These are phyloP conservation scores for Sarocladium kiliense DNA, from an alignment of 2,329 filamentous ascomycete species.

Conservation along the genomic window DNA sequence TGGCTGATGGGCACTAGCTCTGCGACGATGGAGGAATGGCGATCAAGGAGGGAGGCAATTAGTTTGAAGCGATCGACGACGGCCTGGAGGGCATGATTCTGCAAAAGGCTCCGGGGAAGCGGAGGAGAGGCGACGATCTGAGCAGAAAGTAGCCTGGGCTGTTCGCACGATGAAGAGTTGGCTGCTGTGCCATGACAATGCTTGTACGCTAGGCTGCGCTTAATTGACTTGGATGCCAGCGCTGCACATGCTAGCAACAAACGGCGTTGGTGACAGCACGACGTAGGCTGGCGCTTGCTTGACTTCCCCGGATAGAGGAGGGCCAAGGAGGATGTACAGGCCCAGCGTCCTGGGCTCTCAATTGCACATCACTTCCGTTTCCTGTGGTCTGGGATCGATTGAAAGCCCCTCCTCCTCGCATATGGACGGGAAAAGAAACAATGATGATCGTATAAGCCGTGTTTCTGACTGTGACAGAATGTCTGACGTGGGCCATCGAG, in stretches of 20 bases:
- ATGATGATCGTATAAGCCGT: neutral
- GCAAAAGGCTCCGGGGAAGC: neutral
- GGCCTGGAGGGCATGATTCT: no score
- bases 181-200: neutral
- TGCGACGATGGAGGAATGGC: neutral
- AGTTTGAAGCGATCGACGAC: neutral
- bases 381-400: neutral
- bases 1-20: no score
- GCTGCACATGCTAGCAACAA: neutral
- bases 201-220: neutral
- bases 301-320: constrained; percentile 1
- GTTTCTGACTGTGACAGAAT: neutral
- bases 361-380: neutral
- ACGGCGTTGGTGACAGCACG: neutral
- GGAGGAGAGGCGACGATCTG: neutral
- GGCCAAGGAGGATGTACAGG: neutral
- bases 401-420: neutral
- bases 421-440: neutral
- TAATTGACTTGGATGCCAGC: neutral
- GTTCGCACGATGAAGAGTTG: neutral
- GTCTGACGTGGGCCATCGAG: neutral
- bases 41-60: neutral
- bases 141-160: neutral
- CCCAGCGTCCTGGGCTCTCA: neutral
- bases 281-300: neutral